Percentiles rank a stretch among this genome's conserved stretches.
These are phyloP conservation scores for Candolleomyces eurysporus DNA, from an alignment of 768 basidiomycete genomes.

Conservation along the genomic window DNA sequence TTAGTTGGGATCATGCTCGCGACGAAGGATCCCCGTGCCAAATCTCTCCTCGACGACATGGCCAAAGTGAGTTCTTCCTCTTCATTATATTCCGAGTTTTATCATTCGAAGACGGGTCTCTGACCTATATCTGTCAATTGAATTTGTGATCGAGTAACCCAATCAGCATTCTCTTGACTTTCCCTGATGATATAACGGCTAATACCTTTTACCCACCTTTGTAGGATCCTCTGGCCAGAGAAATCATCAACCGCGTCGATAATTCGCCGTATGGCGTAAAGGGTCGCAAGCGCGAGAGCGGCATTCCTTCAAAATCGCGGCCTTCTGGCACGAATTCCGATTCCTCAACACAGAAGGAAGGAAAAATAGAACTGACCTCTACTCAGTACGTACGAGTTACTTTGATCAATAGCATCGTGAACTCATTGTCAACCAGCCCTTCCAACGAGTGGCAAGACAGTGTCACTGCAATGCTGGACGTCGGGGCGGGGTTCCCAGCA, in stretches of 20 bases:
- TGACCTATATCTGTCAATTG: conserved; percentile 3
- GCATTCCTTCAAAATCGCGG: conserved; percentile 10
- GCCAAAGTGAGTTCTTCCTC: conserved; percentile 39
- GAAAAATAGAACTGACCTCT: conserved; percentile 43
- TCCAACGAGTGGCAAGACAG: conserved; percentile 84
- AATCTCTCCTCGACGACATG: conserved; percentile 47
- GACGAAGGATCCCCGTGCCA: conserved; percentile 38
- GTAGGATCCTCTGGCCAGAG: conserved; percentile 75
- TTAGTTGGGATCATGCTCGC: conserved; percentile 79
- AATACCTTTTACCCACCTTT: conserved; percentile 14
- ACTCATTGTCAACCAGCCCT: conserved; percentile 45
- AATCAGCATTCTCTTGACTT: not conserved
- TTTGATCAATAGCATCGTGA: not conserved
- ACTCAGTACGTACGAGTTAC: conserved; percentile 56
- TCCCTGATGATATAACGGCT: not conserved
- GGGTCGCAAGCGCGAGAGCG: conserved; percentile 54
- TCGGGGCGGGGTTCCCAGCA: conserved; percentile 17
- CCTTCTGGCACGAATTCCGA: conserved; percentile 21
- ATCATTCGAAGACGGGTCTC: not conserved
- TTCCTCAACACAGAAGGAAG: conserved; percentile 17
- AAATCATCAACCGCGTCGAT: conserved; percentile 82
- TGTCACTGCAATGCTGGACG: conserved; percentile 44
- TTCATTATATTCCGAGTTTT: conserved; percentile 1
- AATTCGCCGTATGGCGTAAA: conserved; percentile 75
- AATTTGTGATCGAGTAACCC: not conserved